Evolutionary conservation across 2,329 filamentous ascomycete genomes (phyloP).

Genomic region (Didymellaceae sp.): DNA sequence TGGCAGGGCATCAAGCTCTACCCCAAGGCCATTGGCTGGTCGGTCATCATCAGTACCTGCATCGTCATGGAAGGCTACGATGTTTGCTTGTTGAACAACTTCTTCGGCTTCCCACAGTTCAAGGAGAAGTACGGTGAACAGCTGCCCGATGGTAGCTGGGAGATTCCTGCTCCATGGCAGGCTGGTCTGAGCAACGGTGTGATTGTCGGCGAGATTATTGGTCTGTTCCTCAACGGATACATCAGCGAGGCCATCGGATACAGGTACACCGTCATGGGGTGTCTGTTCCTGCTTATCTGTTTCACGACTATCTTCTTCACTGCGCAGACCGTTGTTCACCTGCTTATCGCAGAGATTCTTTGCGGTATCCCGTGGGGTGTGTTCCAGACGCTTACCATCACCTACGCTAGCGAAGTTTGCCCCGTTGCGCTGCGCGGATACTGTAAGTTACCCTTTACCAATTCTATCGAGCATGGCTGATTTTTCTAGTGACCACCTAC

Average conservation of each 20-base stretch:
- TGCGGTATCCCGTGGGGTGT: constrained; percentile 57
- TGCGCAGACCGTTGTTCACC: constrained; percentile 52
- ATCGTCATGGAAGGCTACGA: constrained; percentile 94
- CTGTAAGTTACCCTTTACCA: constrained; percentile 35
- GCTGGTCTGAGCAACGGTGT: constrained; percentile 56
- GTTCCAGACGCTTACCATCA: constrained; percentile 58
- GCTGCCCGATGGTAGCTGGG: constrained; percentile 48
- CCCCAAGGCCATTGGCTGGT: constrained; percentile 86
- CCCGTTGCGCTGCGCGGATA: constrained; percentile 74
- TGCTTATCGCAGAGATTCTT: constrained; percentile 56
- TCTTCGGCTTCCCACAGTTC: constrained; percentile 64
- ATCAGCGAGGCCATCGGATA: constrained; percentile 57
- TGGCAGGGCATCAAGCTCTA: constrained; percentile 80
- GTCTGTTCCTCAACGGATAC: constrained; percentile 56
- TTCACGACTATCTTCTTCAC: constrained; percentile 59
- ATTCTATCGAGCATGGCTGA: constrained; percentile 14
- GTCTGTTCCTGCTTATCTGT: constrained; percentile 50
- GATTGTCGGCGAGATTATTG: constrained; percentile 55
- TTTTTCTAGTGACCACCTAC: constrained; percentile 66
- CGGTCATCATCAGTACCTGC: constrained; percentile 84
- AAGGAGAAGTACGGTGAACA: constrained; percentile 55
- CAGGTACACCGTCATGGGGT: constrained; percentile 54
- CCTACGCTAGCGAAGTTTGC: constrained; percentile 67
- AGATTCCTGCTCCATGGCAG: constrained; percentile 57
- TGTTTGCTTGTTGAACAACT: constrained; percentile 80